A percentile compares a stretch with the other conserved stretches of the same genome.
phyloP scores from a whole-genome alignment of 2,329 filamentous ascomycete genomes.

The Sarocladium brachiariae region DNA sequence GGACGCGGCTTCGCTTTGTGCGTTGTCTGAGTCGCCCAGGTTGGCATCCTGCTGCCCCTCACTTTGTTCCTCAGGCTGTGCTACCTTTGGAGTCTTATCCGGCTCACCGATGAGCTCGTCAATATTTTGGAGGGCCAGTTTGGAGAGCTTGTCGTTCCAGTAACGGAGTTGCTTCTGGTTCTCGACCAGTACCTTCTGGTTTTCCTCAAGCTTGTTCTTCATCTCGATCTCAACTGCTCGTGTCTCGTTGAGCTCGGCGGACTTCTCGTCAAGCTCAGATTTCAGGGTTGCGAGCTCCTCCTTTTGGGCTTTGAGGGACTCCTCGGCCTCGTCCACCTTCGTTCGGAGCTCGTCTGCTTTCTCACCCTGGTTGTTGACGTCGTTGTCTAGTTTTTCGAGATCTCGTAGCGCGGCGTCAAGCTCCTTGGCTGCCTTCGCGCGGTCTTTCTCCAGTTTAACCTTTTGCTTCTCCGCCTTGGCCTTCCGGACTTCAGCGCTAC shows the following conservation, averaged over 20 bases:
- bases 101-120: constrained; percentile 52
- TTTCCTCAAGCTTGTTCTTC: constrained; percentile 95
- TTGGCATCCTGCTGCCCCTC: constrained; percentile 16
- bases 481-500: constrained; percentile 77
- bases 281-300: constrained; percentile 75
- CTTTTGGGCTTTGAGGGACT: constrained; percentile 70
- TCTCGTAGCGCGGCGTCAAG: constrained; percentile 65
- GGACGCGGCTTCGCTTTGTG: constrained; percentile 23
- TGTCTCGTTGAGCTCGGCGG: constrained; percentile 77
- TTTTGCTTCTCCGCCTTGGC: constrained; percentile 93
- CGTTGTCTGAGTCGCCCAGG: constrained; percentile 26
- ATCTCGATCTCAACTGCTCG: constrained; percentile 92
- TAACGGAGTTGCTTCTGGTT: constrained; percentile 78
- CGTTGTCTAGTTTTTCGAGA: constrained; percentile 68
- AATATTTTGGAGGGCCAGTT: constrained; percentile 76
- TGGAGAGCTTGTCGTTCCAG: constrained; percentile 85
- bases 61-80: constrained; percentile 17
- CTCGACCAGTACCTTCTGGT: constrained; percentile 79
- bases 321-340: constrained; percentile 75
- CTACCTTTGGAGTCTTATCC: constrained; percentile 18
- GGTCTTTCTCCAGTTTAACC: constrained; percentile 77
- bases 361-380: constrained; percentile 69
- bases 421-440: constrained; percentile 72
- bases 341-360: constrained; percentile 66
- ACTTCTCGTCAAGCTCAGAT: constrained; percentile 79